Evolutionary conservation across 2,329 filamentous ascomycete species (phyloP).

Genomic region (Scorias spongiosa): DNA sequence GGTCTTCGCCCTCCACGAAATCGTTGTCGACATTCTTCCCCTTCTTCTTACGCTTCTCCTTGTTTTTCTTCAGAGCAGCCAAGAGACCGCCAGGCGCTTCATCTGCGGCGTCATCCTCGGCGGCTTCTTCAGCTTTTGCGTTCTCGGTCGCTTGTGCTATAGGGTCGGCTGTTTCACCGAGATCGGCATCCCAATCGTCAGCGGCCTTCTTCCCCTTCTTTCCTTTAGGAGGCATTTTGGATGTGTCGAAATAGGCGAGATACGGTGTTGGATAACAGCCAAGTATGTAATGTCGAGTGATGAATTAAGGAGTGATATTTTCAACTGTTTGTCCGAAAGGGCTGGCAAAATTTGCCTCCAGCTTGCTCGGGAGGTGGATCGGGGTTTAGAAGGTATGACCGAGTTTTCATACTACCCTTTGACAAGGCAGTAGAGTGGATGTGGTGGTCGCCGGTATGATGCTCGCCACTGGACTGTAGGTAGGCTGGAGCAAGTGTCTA

Average conservation of each 20-base stretch:
- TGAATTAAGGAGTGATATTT: not conserved
- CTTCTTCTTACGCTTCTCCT: conserved; percentile 78
- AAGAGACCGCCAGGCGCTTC: conserved; percentile 35
- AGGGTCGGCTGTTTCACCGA: conserved; percentile 62
- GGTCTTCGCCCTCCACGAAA: conserved; percentile 53
- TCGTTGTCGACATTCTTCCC: conserved; percentile 54
- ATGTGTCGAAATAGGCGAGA: conserved; percentile 1
- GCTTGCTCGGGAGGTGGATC: conserved; percentile 16
- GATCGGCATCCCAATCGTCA: conserved; percentile 89
- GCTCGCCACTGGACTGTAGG: no score
- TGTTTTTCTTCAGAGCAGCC: conserved; percentile 38
- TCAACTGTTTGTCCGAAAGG: conserved; percentile 10
- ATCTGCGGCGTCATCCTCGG: conserved; percentile 32
- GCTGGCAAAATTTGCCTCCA: conserved; percentile 8
- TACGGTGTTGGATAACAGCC: not conserved
- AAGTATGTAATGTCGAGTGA: not conserved
- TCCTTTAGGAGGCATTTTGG: conserved; percentile 77
- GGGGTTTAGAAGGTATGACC: conserved; percentile 13
- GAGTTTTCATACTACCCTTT: conserved; percentile 16
- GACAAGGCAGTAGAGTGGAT: conserved; percentile 4
- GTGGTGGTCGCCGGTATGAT: no score
- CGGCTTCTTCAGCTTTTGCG: conserved; percentile 30
- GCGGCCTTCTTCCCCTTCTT: conserved; percentile 75
- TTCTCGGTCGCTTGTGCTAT: conserved; percentile 34
- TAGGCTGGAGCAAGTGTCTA: no score